These are phyloP conservation scores for Cyclocybe aegerita DNA, from an alignment of 768 basidiomycete species.

Conservation along the genomic window DNA sequence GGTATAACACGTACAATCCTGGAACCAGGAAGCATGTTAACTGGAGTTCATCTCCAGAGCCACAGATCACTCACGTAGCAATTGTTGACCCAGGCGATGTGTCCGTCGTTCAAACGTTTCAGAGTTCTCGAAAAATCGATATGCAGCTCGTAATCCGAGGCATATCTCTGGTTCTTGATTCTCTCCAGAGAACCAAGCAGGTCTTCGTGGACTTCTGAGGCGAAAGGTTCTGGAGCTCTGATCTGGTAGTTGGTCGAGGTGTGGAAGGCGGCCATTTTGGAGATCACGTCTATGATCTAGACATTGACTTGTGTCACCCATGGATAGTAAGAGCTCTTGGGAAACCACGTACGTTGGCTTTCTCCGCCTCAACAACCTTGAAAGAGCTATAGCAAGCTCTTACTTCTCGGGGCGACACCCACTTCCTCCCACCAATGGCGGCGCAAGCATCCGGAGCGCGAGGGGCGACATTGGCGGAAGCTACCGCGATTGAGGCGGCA, in stretches of 20 bases:
- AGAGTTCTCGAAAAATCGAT: constrained; percentile 54
- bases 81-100: constrained; percentile 52
- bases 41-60: not conserved
- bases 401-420: constrained; percentile 52
- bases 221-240: constrained; percentile 51
- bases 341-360: constrained; percentile 44
- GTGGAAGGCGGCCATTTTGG: constrained; percentile 59
- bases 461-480: not conserved
- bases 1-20: constrained; percentile 38
- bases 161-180: constrained; percentile 42
- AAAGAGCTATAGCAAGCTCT: constrained; percentile 53
- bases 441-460: constrained; percentile 46
- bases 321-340: not conserved
- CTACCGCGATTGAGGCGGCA: constrained; percentile 3
- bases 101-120: constrained; percentile 60
- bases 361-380: constrained; percentile 45
- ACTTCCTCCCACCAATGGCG: constrained; percentile 52
- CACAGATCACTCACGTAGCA: constrained; percentile 38
- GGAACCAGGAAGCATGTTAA: not conserved
- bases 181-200: constrained; percentile 50
- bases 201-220: constrained; percentile 56
- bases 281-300: constrained; percentile 61
- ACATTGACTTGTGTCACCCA: not conserved
- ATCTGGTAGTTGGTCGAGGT: constrained; percentile 63
- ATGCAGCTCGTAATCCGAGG: constrained; percentile 56